These are phyloP conservation scores for Stevia rebaudiana DNA, from an alignment of 140 eudicot species.

Conservation along the genomic window DNA sequence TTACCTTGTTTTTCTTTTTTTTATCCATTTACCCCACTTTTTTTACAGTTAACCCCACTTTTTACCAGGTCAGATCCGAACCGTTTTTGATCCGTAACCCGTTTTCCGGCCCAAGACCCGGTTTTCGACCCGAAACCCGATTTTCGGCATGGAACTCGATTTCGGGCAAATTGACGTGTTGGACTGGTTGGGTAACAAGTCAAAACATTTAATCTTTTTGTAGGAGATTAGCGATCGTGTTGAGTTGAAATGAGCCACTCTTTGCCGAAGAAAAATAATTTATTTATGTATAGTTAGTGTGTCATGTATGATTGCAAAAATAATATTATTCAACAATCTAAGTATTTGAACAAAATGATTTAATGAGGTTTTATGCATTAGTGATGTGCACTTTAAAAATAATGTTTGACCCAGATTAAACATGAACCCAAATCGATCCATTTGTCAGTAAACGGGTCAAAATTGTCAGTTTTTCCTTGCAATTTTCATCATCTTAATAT, in stretches of 20 bases:
- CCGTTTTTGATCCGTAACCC: too few relatives aligned
- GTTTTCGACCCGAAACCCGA: too few relatives aligned
- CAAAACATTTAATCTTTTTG: too few relatives aligned
- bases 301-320: not conserved
- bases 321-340: not conserved
- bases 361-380: not conserved
- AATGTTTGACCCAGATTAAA: not conserved
- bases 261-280: not conserved
- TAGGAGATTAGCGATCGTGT: not conserved
- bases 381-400: not conserved
- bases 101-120: too few relatives aligned
- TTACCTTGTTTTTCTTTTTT: too few relatives aligned
- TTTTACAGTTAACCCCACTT: too few relatives aligned
- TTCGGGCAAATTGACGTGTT: too few relatives aligned
- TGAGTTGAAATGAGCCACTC: not conserved
- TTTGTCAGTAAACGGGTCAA: not conserved
- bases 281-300: too few relatives aligned
- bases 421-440: not conserved
- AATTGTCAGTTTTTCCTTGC: not conserved
- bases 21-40: too few relatives aligned
- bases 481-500: slow-evolving; percentile 1
- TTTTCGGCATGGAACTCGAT: too few relatives aligned
- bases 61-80: too few relatives aligned
- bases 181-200: too few relatives aligned
- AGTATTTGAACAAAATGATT: not conserved